Evolutionary conservation across 768 basidiomycete genomes (phyloP), one percentile per base, ranked within the genome.

Genomic region (Tricholoma sp.): DNA sequence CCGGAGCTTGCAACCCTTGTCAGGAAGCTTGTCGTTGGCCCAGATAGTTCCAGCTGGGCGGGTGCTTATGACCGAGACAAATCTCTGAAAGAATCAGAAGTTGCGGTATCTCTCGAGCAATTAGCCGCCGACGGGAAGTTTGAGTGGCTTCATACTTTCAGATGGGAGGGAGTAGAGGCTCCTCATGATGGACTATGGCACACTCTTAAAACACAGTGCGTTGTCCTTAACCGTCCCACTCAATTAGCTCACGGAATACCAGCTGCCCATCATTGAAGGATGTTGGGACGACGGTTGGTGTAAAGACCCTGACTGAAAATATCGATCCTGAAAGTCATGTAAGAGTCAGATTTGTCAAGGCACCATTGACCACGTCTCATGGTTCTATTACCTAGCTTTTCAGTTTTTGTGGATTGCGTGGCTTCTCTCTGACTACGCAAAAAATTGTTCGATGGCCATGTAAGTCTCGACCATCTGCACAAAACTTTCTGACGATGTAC

Each of bases 131-230:
- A 29, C 10, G 58, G 61, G 5, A 54, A 51, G 32, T 44, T 63
- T 32, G 28, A 42, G 20, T 31, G 54, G 34, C 52, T 63, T 8
- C 51, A 55, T 15, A 57, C 53, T 12, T 65, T 65, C 37, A 55
- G 49, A 28, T 65, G 59, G 63, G 58, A 63, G 33, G 61, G 63
- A 18, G n/a, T 54, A 58, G 60, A 61, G 39, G 58, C 55, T 28
- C 63, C 63, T 31, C 51, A 29, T 32, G 61, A 64, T 53, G 57
- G 50, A 5, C 50, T 65, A 13, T 65, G 63, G 63, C 52, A 56
- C 15, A 37, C 36, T 29, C 54, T 65, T n/a, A 57, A 56, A 8
- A 53, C 53, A 44, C 55, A 54, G 61, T 63, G 50, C 42, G 42
- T 52, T 15, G 39, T 3, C 7, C 17, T 7, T 6, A n/a, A 20